Base-by-base conservation (phyloP, 2,329 filamentous ascomycete genomes). In the Aspergillus candidus region DNA sequence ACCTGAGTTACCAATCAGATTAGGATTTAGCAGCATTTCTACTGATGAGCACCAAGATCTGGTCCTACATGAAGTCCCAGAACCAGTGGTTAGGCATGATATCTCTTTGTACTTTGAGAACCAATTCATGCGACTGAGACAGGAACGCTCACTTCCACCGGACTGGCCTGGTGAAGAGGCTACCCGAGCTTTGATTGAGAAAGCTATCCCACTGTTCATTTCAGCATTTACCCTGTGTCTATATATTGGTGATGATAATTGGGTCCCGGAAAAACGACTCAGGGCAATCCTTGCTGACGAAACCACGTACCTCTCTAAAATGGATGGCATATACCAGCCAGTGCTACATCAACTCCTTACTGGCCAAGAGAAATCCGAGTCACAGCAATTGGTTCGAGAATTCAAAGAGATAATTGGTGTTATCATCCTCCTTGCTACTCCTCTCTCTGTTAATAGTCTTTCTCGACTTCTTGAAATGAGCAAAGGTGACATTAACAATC, bases 161-260 rank as follows among this genome's bases (percentile, higher is more conserved):
- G 18, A 47, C 11, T 49, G 47, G 44, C 44, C 47, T 10, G 37
- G 47, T 3, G 32, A 47, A 3, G 35, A 7, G 2, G 31, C 29
- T 10, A 35, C 39, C 10, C 14, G 29, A 8, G n/a, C 11, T 1
- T 11, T 51, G 18, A 35, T 46, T 4, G 14, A 55, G n/a, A 56
- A 59, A 38, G 46, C 65, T 13, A 35, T 45, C 35, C 55, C 60
- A 15, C 45, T 66, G 22, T 66, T 68, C 33, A 63, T 55, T 35
- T 63, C 38, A 14, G 53, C 53, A 7, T 39, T 50, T 12, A 59
- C 61, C 11, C 31, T 56, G 11, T 63, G 50, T 48, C 60, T 55
- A 3, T 59, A 58, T 47, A 39, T 65, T 13, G 43, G 40, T 14
- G 54, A 61, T 42, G 8, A n/a, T 12, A 44, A 49, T 15, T 50